Conservation (phyloP, 2,329 filamentous ascomycete genomes). For the Diaporthe vexans region DNA sequence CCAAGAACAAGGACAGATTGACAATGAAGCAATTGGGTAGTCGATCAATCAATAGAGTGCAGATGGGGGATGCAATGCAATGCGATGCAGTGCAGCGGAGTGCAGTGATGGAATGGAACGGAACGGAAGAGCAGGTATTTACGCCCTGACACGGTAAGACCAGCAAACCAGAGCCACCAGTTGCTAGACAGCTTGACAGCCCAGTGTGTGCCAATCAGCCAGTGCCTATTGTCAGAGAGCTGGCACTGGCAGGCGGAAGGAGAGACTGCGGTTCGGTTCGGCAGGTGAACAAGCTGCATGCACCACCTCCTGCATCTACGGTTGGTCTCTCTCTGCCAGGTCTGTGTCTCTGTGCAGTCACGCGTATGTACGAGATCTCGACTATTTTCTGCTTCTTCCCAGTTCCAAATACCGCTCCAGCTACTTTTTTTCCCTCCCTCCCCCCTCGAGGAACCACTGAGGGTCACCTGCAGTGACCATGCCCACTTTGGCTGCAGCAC, state of each 20-base stretch:
- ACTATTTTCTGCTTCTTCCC: conserved; percentile 13
- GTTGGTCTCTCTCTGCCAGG: neutral
- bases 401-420: neutral
- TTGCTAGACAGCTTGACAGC: too few relatives aligned
- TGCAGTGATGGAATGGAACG: neutral
- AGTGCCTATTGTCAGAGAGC: neutral
- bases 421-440: neutral
- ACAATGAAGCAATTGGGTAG: neutral
- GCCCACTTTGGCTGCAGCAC: conserved; percentile 17
- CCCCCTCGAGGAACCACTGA: neutral
- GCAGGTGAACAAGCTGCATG: too few relatives aligned
- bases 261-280: neutral
- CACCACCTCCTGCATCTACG: conserved; percentile 9
- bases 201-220: too few relatives aligned
- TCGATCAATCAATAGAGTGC: neutral
- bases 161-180: neutral
- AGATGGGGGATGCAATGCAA: neutral
- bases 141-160: neutral
- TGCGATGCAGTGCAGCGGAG: conserved; percentile 2
- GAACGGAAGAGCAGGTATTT: conserved; percentile 1
- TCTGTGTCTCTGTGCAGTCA: too few relatives aligned
- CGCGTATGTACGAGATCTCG: neutral
- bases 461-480: conserved; percentile 25
- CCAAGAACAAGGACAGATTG: neutral
- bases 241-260: conserved; percentile 7